Evolutionary conservation across 768 basidiomycete genomes (phyloP), one percentile per base, ranked within the genome.

Genomic region (Naganishia onofrii): DNA sequence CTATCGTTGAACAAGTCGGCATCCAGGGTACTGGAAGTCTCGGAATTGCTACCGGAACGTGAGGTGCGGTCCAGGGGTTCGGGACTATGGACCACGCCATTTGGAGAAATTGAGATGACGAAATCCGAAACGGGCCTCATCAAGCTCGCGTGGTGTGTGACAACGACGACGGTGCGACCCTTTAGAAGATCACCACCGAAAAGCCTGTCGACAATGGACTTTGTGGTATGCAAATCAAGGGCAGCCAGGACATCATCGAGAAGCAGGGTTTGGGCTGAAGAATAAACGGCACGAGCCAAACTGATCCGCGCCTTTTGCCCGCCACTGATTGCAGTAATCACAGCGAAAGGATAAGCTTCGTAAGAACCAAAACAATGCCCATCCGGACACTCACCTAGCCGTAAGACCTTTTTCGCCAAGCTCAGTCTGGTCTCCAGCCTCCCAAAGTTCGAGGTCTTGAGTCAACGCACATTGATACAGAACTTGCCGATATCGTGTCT

Each of bases 171-270:
- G 1, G 86, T 87, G n/a, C 86, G 81, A 28, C 81, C 84, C 17
- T 76, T 78, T 44, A 87, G 75, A 4, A 87, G 76, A 67, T 84
- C 84, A 6, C 85, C 84, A 58, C 78, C 73, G 70, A 86, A 81
- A 69, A 85, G 83, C 56, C 85, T 82, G 19, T 84, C 82, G 34
- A 85, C 82, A 68, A 87, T 84, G 80, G 80, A 85, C 64, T 84
- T 82, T 10, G 84, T 82, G 2, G 86, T 87, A 69, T 85, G 83
- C 9, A 85, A 84, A 74, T 89, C 88, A 52, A 88, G 79, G 4
- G 88, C 88, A 21, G 87, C 87, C 29, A 88, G 79, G 32, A 90
- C 86, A 75, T 91, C 78, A 74, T 92, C 90, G 51, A 91, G 80
- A 13, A 92, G 79, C 7, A 92, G 75, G 21, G 87, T 86, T 29